Evolutionary conservation across 78 protist species (phyloP).

Genomic region (Thecamonas trahens): DNA sequence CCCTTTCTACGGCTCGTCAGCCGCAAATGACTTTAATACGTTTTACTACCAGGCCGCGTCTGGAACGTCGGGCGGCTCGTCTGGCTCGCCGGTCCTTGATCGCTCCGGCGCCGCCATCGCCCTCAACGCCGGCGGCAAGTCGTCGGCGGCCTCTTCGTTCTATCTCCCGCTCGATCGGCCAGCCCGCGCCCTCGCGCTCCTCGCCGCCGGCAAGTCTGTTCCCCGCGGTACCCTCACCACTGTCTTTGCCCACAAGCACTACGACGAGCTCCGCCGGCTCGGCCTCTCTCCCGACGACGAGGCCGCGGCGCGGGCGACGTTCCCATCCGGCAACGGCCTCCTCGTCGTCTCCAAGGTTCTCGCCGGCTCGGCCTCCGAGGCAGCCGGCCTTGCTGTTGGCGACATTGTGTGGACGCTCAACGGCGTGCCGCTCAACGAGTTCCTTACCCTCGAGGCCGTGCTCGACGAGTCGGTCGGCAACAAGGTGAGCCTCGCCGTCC

Average conservation of each 20-base stretch:
- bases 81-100: slow-evolving; percentile 31
- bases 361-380: slow-evolving; percentile 8
- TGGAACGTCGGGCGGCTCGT: slow-evolving; percentile 27
- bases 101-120: slow-evolving; percentile 25
- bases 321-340: slow-evolving; percentile 8
- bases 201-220: neutral
- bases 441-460: slow-evolving; percentile 18
- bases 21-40: slow-evolving; percentile 42
- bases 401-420: slow-evolving; percentile 10
- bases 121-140: slow-evolving; percentile 16
- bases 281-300: slow-evolving; percentile 13
- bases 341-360: slow-evolving; percentile 17
- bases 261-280: slow-evolving; percentile 27
- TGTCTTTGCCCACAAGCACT: neutral
- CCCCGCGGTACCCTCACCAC: slow-evolving; percentile 26
- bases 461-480: slow-evolving; percentile 1
- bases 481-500: neutral
- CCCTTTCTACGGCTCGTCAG: slow-evolving; percentile 10
- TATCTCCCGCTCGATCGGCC: slow-evolving; percentile 36
- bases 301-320: neutral
- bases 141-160: slow-evolving; percentile 24
- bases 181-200: neutral
- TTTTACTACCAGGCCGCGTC: slow-evolving; percentile 50
- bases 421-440: slow-evolving; percentile 4
- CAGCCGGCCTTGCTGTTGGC: slow-evolving; percentile 12